phyloP scores from a whole-genome alignment of 2,329 filamentous ascomycete species.

The Colletotrichum sp. region DNA sequence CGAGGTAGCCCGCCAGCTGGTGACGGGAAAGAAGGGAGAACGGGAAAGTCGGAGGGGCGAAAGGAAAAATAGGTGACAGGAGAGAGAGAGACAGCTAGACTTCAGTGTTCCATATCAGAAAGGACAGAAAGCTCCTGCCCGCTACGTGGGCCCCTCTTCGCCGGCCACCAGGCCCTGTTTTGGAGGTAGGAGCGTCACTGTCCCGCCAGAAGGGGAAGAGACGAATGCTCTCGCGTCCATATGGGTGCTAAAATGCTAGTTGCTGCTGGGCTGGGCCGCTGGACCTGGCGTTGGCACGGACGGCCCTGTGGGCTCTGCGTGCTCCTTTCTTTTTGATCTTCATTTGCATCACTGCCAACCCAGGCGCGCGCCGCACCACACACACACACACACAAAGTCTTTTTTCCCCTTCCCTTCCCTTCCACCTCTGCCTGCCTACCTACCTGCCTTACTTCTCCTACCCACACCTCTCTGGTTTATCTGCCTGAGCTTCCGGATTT shows the following conservation, averaged over 20 bases:
- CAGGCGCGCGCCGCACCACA: neutral
- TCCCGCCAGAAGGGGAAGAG: neutral
- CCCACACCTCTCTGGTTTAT: slow-evolving; percentile 3
- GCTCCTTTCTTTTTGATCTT: slow-evolving; percentile 22
- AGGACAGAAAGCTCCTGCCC: neutral
- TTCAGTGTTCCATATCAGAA: neutral
- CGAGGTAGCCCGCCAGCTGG: neutral
- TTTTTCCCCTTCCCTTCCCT: slow-evolving; percentile 1
- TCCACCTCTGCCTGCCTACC: neutral
- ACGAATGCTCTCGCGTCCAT: neutral
- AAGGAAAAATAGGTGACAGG: neutral
- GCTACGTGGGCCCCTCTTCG: neutral
- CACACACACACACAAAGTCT: slow-evolving; percentile 19
- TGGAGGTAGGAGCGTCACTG: slow-evolving; percentile 17
- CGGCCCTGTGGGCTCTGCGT: slow-evolving; percentile 14
- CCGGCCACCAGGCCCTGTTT: slow-evolving; percentile 12
- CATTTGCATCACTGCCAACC: slow-evolving; percentile 20
- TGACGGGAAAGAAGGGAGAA: neutral
- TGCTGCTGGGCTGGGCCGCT: neutral
- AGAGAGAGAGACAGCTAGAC: neutral
- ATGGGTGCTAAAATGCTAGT: neutral
- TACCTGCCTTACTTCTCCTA: neutral
- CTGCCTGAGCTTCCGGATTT: slow-evolving; percentile 6
- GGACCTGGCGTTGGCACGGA: slow-evolving; percentile 15
- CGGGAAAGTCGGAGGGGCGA: neutral